Base-by-base conservation (phyloP, 176 grass and related monocot genomes). In the Hordeum marinum region DNA sequence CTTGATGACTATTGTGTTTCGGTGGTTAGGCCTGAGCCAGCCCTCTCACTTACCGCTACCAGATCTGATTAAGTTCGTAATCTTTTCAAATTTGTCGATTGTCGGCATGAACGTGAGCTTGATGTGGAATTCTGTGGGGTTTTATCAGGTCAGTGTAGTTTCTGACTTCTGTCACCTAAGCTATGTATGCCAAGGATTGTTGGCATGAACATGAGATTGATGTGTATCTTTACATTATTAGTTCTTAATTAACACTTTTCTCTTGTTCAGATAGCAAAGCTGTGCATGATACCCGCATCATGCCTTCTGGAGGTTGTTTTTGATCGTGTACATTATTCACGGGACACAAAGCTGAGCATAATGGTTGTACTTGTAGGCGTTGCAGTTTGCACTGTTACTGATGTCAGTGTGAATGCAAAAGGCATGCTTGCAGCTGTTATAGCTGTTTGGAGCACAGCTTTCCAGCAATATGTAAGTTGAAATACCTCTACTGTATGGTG, bases 91-190 rank as follows among this genome's bases (percentile, higher is more conserved):
- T 71, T 86, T 97, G 62, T 94, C 95, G 2, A 93, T 97, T 37
- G 92, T 97, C 86, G 92, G 95, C 54, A 97, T 97, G 95, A 97
- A 97, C 17, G 87, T 94, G 59, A 97, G 95, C 81, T 86, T 94
- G 86, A 97, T 97, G 95, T 94, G 92, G 95, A 97, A 97, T 75
- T 97, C 95, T 83, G 95, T 97, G 63, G 95, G 95, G 8, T 97
- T 94, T 79, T 97, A 97, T 82, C 95, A 97, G 95, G 95, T 97
- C 46, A 83, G 76, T 77, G 11, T 77, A 23, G 17, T 32, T 84
- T 90, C 7, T 2, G 68, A 23, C 17, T 32, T 90, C 7, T 2
- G 36, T 29, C 35, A 43, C 31, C 27, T 77, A 62, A 76, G 69
- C 29, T 81, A 36, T 34, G 17, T 32, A 32, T 32, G 31, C 31